Evolutionary conservation across 352 stramenopile species (phyloP), one percentile per base, ranked within the genome.

Genomic region (Nothophytophthora sp.): DNA sequence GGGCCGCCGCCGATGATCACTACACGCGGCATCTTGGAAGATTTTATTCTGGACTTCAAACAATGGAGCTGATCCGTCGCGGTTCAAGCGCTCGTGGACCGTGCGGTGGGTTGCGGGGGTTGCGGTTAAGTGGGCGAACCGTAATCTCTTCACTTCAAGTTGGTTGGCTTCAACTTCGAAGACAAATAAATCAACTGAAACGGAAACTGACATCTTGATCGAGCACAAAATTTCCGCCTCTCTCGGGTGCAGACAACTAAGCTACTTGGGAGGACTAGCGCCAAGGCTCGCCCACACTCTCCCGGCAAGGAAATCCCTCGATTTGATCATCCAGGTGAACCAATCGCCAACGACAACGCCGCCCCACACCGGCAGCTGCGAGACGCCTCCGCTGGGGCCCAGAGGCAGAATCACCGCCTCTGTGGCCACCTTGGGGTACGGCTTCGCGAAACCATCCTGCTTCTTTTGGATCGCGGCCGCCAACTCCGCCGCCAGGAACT

Each of bases 341-440:
- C 42, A 55, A 30, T 74, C 50, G 1, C 64, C 68, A 7, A 74
- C 25, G 5, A 78, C 64, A 12, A 65, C 30, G 30, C 64, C 65
- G 15, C 63, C 50, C 19, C 57, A 61, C 8, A 71, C 3, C 1
- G 65, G 69, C 5, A 79, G 44, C 36, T 79, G 66, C 5, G 38
- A 49, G 16, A 76, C 59, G 7, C 69, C 66, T n/a, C 63, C 69
- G 11, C 47, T 56, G 4, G 61, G 62, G 1, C 69, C 69, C 5
- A 79, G 41, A 0, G 69, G 66, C 20, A 80, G 46, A 19, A 76
- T 19, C 45, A 76, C 71, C 10, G 29, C 45, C 19, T 67, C 53
- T 0, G 54, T 55, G 16, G 24, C 28, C 4, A 58, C 48, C 12
- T 57, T 41, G 15, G 56, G 54, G 20, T 63, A 72, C 16, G 51